A percentile compares a stretch with the other conserved stretches of the same genome.
phyloP scores from a whole-genome alignment of 192 early-diverging fungal species.

The Allomyces macrogynus region DNA sequence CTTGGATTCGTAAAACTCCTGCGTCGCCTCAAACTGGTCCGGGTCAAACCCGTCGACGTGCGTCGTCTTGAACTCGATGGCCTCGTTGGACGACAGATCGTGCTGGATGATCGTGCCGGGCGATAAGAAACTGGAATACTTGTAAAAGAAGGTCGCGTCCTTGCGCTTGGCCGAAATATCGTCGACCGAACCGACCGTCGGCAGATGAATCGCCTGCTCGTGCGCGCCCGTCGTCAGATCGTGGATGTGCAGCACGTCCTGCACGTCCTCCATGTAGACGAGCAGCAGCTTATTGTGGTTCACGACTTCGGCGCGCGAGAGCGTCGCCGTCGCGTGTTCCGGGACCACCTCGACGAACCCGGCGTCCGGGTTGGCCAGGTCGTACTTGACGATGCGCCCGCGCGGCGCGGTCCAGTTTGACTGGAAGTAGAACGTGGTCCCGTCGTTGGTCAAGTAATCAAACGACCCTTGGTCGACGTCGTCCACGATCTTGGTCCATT shows the following conservation, averaged over 20 bases:
- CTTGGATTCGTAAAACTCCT: conserved; percentile 42
- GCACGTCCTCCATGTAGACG: conserved; percentile 41
- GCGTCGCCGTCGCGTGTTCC: conserved; percentile 23
- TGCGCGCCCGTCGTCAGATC: conserved; percentile 18
- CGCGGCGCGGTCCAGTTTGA: conserved; percentile 41
- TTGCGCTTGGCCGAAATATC: conserved; percentile 12
- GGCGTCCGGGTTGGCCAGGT: conserved; percentile 28
- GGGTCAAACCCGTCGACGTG: conserved; percentile 27
- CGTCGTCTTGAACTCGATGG: conserved; percentile 18
- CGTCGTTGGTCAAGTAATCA: conserved; percentile 31
- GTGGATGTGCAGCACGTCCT: conserved; percentile 24
- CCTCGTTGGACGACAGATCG: conserved; percentile 17
- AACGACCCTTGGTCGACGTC: conserved; percentile 27
- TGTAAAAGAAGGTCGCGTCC: conserved; percentile 32
- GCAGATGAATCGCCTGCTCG: conserved; percentile 17
- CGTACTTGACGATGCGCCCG: conserved; percentile 34
- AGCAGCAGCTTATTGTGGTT: conserved; percentile 34
- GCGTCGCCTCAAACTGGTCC: conserved; percentile 29
- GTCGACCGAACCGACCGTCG: conserved; percentile 26
- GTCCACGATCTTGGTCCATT: conserved; percentile 26
- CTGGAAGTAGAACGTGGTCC: conserved; percentile 33
- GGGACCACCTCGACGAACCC: conserved; percentile 41
- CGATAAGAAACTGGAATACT: conserved; percentile 27
- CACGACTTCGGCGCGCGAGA: conserved; percentile 17
- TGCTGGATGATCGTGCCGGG: conserved; percentile 39